These are phyloP conservation scores for Tricholomella constricta DNA, from an alignment of 768 basidiomycete genomes.

Conservation along the genomic window DNA sequence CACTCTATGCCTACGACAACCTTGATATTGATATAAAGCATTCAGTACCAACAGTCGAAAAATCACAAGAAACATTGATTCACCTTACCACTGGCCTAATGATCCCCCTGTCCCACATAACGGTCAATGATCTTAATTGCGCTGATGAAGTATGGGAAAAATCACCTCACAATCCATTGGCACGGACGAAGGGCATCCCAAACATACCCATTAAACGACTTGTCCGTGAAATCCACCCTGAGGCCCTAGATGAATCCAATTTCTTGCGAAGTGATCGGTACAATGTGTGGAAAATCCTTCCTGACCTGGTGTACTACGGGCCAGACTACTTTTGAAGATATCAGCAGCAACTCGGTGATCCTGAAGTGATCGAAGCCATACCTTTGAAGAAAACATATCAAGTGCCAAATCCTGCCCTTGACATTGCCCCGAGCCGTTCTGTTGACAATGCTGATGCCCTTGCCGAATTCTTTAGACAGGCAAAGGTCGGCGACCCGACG, in stretches of 20 bases:
- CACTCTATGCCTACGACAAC: conserved; percentile 42
- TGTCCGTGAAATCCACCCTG: conserved; percentile 3
- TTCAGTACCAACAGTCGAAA: conserved; percentile 31
- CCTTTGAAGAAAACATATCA: conserved; percentile 18
- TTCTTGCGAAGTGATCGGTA: conserved; percentile 25
- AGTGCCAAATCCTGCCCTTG: conserved; percentile 18
- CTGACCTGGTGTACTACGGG: conserved; percentile 23
- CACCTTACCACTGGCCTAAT: conserved; percentile 36
- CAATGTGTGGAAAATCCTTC: conserved; percentile 28
- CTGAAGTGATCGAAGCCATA: conserved; percentile 24
- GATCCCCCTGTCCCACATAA: conserved; percentile 29
- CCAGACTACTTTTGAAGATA: conserved; percentile 20
- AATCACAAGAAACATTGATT: conserved; percentile 20
- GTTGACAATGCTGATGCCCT: conserved; percentile 22
- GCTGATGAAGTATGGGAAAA: conserved; percentile 34
- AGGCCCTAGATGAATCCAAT: conserved; percentile 8
- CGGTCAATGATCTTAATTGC: conserved; percentile 29
- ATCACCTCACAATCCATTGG: conserved; percentile 24
- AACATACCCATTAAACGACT: neutral
- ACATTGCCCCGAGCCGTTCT: conserved; percentile 26
- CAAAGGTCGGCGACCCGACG: conserved; percentile 23
- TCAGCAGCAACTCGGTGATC: conserved; percentile 15
- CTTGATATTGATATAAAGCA: conserved; percentile 40
- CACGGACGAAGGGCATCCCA: neutral
- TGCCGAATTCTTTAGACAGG: conserved; percentile 16